Evolutionary conservation across 768 basidiomycete genomes (phyloP), one percentile per base, ranked within the genome.

Genomic region (Candolleomyces eurysporus): DNA sequence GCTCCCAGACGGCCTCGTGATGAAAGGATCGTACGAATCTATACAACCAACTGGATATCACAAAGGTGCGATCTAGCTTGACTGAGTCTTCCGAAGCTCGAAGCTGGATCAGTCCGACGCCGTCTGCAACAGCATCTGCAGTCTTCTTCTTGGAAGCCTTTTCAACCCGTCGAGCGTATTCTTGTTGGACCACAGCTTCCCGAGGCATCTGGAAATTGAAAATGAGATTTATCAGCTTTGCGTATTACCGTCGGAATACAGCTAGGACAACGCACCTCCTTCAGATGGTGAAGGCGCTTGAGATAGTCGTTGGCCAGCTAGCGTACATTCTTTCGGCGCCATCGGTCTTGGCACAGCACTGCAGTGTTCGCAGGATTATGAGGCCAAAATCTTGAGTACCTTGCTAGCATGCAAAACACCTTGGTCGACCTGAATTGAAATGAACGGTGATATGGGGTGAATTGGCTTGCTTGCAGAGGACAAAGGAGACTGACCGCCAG

Each of bases 331-430:
- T 53, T 75, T 73, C 0, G 95, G 94, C n/a, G 50, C 78, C 78
- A 67, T 94, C 91, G 45, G 94, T 84, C 61, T 84, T 79, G 5
- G 90, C 88, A 71, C 96, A 97, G 76, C 95, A 98, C 92, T 96
- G 62, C 22, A 61, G 9, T 51, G 5, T 17, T 17, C 10, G 26
- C 32, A n/a, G 13, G 9, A 31, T 26, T 26, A 26, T 26, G 52
- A 54, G 22, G 65, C 58, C 52, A 22, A 45, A 36, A 26, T 16
- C 22, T 2, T 51, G 57, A 68, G 30, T 61, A 89, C 90, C 92
- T 69, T 95, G 94, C 94, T 94, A 96, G 77, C 89, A 92, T 13
- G 85, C 80, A 74, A 95, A 95, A 76, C 95, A 97, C 68, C 92
- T 84, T 63, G 91, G 86, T 65, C 86, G 86, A 67, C 92, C 93